These are phyloP conservation scores for Aristolochia californica DNA, from an alignment of 164 flowering plant genomes.

Conservation along the genomic window DNA sequence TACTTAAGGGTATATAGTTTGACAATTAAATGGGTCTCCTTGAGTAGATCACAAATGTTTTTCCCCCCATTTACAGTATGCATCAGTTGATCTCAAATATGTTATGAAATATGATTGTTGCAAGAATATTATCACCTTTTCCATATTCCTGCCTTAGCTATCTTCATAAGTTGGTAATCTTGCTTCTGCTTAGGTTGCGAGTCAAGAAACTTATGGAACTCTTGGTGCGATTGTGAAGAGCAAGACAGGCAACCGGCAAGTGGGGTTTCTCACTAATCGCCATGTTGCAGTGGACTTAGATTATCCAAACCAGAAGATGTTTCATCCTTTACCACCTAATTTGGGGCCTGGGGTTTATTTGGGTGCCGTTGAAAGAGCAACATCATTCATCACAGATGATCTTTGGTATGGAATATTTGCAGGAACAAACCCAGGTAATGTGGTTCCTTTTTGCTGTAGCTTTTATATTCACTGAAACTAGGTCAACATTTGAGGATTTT, in stretches of 20 bases:
- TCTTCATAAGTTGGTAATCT: too few species aligned
- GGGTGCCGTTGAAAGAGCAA: conserved; percentile 98
- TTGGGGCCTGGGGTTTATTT: conserved; percentile 97
- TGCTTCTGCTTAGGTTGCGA: conserved; percentile 64
- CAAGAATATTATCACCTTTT: not conserved
- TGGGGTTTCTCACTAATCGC: conserved; percentile 95
- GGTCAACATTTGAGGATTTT: not conserved
- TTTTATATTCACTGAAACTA: not conserved
- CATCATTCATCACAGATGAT: conserved; percentile 96
- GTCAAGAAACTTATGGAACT: conserved; percentile 96
- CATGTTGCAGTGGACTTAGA: conserved; percentile 97
- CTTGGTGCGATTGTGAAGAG: conserved; percentile 96
- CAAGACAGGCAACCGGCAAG: conserved; percentile 79
- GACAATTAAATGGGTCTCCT: too few species aligned
- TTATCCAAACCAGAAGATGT: conserved; percentile 97
- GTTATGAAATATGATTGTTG: too few species aligned
- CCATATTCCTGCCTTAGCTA: too few species aligned
- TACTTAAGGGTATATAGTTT: too few species aligned
- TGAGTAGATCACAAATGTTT: too few species aligned
- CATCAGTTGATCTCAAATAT: too few species aligned
- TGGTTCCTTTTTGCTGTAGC: conserved; percentile 12
- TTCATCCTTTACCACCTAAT: conserved; percentile 97
- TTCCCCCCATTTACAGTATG: too few species aligned
- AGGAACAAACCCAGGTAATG: conserved; percentile 92
- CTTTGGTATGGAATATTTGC: conserved; percentile 98